Evolutionary conservation across 2,329 filamentous ascomycete genomes (phyloP), one percentile per base, ranked within the genome.

Genomic region (Teratosphaeriaceae sp.): DNA sequence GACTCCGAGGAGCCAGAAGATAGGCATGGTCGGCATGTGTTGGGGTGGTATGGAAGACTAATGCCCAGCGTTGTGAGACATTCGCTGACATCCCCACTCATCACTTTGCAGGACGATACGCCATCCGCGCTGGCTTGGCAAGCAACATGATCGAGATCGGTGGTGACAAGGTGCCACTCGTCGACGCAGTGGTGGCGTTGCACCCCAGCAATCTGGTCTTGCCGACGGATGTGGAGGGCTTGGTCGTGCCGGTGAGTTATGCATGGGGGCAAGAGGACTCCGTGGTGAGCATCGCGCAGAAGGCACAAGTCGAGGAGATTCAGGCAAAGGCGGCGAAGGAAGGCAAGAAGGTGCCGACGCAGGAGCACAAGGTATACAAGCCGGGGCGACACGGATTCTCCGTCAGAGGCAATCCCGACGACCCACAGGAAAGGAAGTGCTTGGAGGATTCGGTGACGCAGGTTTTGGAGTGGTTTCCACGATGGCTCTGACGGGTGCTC

Each of bases 1-100:
- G 15, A 65, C 58, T 8, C 59, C 57, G 3, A 13, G 6, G 11
- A 47, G 24, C 18, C 47, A 49, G 34, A 68, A 66, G 52, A 62
- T 63, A 41, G 58, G 61, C 9, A 62, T 65, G 49, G 56, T 59
- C 44, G 52, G 66, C 42, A 50, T 65, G 42, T 68, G 64, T 50
- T 67, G 63, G 64, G 65, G 63, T 16, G 65, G 65, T 12, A 53
- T n/a, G n/a, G n/a, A n/a, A n/a, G n/a, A n/a, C n/a, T n/a, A n/a
- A n/a, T n/a, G n/a, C n/a, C n/a, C n/a, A n/a, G n/a, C n/a, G n/a
- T n/a, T n/a, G n/a, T n/a, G n/a, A n/a, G n/a, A n/a, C n/a, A n/a
- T n/a, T n/a, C n/a, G n/a, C n/a, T n/a, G n/a, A n/a, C n/a, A n/a
- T n/a, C n/a, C n/a, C n/a, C n/a, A n/a, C n/a, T n/a, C n/a, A n/a